A percentile compares a stretch with the other conserved stretches of the same genome.
These are phyloP conservation scores for Thalassiosira pacifica DNA, from an alignment of 352 stramenopile species.

Conservation along the genomic window DNA sequence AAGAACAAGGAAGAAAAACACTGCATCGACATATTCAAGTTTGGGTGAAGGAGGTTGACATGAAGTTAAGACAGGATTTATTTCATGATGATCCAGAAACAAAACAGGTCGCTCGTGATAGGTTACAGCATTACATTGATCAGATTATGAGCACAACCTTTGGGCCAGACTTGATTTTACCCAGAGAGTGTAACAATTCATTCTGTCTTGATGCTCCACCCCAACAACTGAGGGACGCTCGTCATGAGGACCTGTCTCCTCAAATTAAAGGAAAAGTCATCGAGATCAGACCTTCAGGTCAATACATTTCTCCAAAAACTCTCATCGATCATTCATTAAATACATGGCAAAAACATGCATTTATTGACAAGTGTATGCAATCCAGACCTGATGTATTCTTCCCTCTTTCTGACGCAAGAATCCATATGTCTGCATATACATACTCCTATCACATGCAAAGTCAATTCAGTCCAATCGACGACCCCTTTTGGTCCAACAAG, in stretches of 20 bases:
- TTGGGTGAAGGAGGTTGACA: conserved; percentile 40
- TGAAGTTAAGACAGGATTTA: conserved; percentile 7
- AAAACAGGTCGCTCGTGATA: too few species aligned
- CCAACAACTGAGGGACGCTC: too few species aligned
- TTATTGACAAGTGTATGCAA: background rate
- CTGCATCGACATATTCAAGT: conserved; percentile 44
- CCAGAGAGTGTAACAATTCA: too few species aligned
- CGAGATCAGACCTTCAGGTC: too few species aligned
- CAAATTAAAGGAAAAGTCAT: too few species aligned
- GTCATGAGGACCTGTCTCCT: too few species aligned
- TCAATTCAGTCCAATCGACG: background rate
- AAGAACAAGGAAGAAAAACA: conserved; percentile 45
- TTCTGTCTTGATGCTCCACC: too few species aligned
- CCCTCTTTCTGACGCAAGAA: background rate
- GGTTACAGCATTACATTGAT: too few species aligned
- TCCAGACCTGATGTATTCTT: background rate
- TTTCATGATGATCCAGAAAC: conserved; percentile 13
- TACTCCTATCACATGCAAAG: background rate
- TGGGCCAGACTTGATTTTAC: too few species aligned
- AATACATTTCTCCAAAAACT: background rate
- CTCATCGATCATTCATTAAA: background rate
- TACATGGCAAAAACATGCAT: background rate
- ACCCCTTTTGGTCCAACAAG: background rate
- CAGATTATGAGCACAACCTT: too few species aligned
- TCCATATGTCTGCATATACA: background rate